phyloP scores from a whole-genome alignment of 495 filamentous ascomycete species.

The Penicillium pulvis region DNA sequence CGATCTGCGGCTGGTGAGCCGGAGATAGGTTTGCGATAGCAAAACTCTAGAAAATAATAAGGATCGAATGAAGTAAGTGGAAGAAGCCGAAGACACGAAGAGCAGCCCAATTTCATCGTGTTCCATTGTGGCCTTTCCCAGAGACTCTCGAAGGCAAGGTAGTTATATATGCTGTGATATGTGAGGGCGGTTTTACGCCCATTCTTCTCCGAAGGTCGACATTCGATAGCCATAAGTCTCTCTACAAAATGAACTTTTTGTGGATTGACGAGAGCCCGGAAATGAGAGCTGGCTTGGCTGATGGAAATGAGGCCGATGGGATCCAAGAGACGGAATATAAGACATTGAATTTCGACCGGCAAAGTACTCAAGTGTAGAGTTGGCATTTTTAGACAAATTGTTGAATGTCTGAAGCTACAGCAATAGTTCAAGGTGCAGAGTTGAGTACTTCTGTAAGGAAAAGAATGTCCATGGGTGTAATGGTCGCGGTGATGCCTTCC shows the following conservation, averaged over 20 bases:
- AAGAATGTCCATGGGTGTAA: too few relatives aligned
- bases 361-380: neutral
- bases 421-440: too few relatives aligned
- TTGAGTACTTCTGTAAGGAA: too few relatives aligned
- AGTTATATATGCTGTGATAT: neutral
- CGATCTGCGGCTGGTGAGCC: constrained; percentile 6
- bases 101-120: constrained; percentile 17
- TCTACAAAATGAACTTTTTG: constrained; percentile 11
- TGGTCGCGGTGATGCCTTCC: too few relatives aligned
- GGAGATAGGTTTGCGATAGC: constrained; percentile 16
- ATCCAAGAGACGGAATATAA: constrained; percentile 15
- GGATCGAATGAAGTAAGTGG: constrained; percentile 10
- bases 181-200: constrained; percentile 1
- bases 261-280: constrained; percentile 13
- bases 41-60: constrained; percentile 10
- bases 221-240: constrained; percentile 17
- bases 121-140: constrained; percentile 12
- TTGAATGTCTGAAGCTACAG: too few relatives aligned
- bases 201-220: neutral
- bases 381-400: too few relatives aligned
- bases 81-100: constrained; percentile 16
- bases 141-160: too few relatives aligned
- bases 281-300: constrained; percentile 14
- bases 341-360: constrained; percentile 12
- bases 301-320: constrained; percentile 15